A percentile compares a stretch with the other conserved stretches of the same genome.
Evolutionary conservation across 2,329 filamentous ascomycete species (phyloP).

Genomic region (Juglanconis juglandina): DNA sequence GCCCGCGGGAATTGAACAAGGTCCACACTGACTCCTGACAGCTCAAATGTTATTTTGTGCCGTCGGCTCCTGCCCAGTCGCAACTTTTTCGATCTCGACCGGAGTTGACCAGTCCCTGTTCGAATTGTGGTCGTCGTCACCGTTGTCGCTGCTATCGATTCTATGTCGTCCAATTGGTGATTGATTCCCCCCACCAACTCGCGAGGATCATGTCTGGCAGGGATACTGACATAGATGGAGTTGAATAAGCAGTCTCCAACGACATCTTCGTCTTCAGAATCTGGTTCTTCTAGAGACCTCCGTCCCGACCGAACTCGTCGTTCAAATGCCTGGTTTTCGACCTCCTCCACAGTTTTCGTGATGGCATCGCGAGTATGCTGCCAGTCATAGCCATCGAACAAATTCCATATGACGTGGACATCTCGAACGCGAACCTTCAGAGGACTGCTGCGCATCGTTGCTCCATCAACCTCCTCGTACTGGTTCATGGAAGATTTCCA

Average conservation of each 20-base stretch:
- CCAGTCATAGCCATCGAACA: constrained; percentile 99
- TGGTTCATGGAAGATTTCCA: constrained; percentile 78
- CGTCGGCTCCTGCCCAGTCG: constrained; percentile 79
- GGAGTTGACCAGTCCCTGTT: constrained; percentile 38
- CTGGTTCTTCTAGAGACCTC: constrained; percentile 52
- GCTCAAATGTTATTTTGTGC: constrained; percentile 94
- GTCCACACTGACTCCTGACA: constrained; percentile 80
- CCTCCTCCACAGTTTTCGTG: constrained; percentile 79
- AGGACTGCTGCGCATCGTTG: constrained; percentile 63
- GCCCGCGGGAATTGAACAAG: constrained; percentile 71
- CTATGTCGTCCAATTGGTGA: constrained; percentile 85
- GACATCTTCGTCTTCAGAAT: constrained; percentile 75
- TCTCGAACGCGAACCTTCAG: constrained; percentile 77
- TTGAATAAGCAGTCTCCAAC: constrained; percentile 98
- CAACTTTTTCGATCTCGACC: constrained; percentile 53
- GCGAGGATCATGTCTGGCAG: constrained; percentile 77
- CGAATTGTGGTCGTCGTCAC: constrained; percentile 56
- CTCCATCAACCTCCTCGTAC: constrained; percentile 64
- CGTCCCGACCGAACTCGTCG: constrained; percentile 59
- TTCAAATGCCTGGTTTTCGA: constrained; percentile 79
- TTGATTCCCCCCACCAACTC: constrained; percentile 84
- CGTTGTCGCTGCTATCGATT: constrained; percentile 78
- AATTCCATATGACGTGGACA: constrained; percentile 93
- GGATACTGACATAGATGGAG: constrained; percentile 95
- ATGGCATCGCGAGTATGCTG: constrained; percentile 81